phyloP scores from a whole-genome alignment of 1,284 basidiomycete species.

The Nidula niveotomentosa region DNA sequence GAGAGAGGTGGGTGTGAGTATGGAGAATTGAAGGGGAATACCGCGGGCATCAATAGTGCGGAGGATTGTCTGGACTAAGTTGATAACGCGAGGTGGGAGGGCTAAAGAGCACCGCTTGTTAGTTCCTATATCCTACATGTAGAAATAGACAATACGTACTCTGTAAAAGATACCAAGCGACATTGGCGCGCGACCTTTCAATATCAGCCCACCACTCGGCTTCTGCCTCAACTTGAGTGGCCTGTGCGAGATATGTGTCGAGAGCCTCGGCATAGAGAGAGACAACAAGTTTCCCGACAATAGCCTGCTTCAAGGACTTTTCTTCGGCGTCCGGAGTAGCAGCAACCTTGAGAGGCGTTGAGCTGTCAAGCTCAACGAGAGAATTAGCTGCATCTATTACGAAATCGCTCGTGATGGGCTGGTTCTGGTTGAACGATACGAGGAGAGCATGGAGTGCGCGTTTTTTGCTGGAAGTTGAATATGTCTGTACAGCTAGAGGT shows the following conservation, averaged over 20 bases:
- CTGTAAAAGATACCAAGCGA: conserved; percentile 62
- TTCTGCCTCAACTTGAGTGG: conserved; percentile 63
- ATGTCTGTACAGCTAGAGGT: not conserved
- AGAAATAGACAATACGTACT: conserved; percentile 40
- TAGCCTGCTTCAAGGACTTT: conserved; percentile 26
- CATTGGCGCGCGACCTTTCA: conserved; percentile 48
- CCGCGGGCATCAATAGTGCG: conserved; percentile 42
- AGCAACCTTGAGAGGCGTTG: not conserved
- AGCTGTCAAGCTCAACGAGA: not conserved
- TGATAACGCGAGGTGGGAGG: conserved; percentile 52
- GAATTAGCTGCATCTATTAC: conserved; percentile 3
- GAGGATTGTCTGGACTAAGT: conserved; percentile 40
- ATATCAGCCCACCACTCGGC: conserved; percentile 77
- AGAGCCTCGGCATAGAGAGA: conserved; percentile 61
- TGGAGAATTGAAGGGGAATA: conserved; percentile 46
- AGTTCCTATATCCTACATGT: too few species aligned
- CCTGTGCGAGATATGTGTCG: conserved; percentile 57
- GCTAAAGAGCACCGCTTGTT: conserved; percentile 33
- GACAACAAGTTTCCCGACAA: conserved; percentile 47
- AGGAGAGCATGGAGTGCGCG: conserved; percentile 13
- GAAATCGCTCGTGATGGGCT: conserved; percentile 4
- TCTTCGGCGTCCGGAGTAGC: conserved; percentile 25
- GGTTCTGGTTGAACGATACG: conserved; percentile 12
- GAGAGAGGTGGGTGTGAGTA: conserved; percentile 51
- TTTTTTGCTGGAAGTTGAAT: conserved; percentile 1